Base-by-base conservation (phyloP, 805 yeast species). In the Barnettozyma sucrosica region DNA sequence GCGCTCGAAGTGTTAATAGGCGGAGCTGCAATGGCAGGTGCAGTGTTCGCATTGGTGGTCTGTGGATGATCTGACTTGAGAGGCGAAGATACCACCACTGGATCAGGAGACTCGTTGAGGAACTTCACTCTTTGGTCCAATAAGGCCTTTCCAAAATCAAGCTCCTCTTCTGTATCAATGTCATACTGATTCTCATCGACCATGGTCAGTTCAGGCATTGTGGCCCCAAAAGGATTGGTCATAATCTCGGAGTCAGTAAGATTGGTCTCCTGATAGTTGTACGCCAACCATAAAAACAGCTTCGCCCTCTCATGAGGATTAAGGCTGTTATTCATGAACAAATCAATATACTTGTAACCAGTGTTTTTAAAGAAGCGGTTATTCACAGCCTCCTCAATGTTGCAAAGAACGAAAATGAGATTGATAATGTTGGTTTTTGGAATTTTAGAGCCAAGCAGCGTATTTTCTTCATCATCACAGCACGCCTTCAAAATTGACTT, bases 401-500 rank as follows among this genome's bases (percentile, higher is more conserved):
- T 80, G 52, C 92, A 81, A 48, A 92, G 64, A 36, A 85, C 66
- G 62, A 90, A 90, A 5, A 90, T 71, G 51, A 89, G 63, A 55
- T 89, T 85, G 30, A 90, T 80, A 3, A 95, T 81, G 62, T 88
- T 90, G 8, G 80, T 72, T 18, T 68, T 66, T 5, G 79, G 75
- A 3, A 58, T 51, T 33, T 60, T 54, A 54, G 54, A 36, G 68
- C 59, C 45, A 85, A 69, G 28, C 76, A 83, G 36, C 72, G 74
- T 34, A 72, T 66, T 9, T 68, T 77, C 78, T 20, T 77, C 72
- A 41, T 80, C 79, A 58, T 90, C 96, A 55, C 90, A 81, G 3
- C 90, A 88, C 0, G 93, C 87, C 67, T 92, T 92, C 55, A 92
- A 66, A 19, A 92, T 92, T 0, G 95, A 83, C 63, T 92, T 92